phyloP scores from a whole-genome alignment of 495 filamentous ascomycete species.

The Podospora pseudoanserina region DNA sequence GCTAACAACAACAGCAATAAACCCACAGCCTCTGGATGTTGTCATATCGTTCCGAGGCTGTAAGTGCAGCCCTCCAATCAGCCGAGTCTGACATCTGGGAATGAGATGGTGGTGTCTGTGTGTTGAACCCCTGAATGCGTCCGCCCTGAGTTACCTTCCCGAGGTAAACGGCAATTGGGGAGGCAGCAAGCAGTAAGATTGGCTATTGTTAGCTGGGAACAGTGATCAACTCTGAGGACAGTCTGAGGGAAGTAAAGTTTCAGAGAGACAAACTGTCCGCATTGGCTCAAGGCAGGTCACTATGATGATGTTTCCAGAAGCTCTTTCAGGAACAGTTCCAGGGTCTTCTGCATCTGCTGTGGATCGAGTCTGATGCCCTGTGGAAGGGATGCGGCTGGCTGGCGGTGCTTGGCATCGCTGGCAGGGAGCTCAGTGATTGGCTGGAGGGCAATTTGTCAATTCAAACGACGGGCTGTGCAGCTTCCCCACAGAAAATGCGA shows the following conservation, averaged over 20 bases:
- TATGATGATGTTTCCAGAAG: too few relatives aligned
- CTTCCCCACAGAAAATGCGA: slow-evolving; percentile 22
- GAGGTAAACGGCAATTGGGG: neutral
- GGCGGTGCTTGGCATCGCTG: slow-evolving; percentile 2
- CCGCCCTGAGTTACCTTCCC: neutral
- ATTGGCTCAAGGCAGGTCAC: too few relatives aligned
- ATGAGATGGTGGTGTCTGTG: neutral
- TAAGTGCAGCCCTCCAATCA: slow-evolving; percentile 34
- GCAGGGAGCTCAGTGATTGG: slow-evolving; percentile 8
- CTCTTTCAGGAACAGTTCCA: neutral
- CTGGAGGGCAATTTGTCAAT: neutral
- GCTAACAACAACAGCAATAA: too few relatives aligned
- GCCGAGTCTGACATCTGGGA: slow-evolving; percentile 18
- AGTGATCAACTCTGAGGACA: too few relatives aligned
- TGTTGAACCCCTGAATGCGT: neutral
- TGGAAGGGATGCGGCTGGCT: slow-evolving; percentile 5
- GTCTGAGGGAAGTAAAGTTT: too few relatives aligned
- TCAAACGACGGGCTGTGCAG: slow-evolving; percentile 6
- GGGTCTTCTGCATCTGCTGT: neutral
- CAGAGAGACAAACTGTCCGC: too few relatives aligned
- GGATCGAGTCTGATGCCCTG: neutral
- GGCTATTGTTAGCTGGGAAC: too few relatives aligned
- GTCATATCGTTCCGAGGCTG: slow-evolving; percentile 49
- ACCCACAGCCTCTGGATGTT: slow-evolving; percentile 51
- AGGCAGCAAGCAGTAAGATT: too few relatives aligned